Evolutionary conservation across 1,139 yeast species (phyloP).

Genomic region (Nakaseomyces uthaithaninus): DNA sequence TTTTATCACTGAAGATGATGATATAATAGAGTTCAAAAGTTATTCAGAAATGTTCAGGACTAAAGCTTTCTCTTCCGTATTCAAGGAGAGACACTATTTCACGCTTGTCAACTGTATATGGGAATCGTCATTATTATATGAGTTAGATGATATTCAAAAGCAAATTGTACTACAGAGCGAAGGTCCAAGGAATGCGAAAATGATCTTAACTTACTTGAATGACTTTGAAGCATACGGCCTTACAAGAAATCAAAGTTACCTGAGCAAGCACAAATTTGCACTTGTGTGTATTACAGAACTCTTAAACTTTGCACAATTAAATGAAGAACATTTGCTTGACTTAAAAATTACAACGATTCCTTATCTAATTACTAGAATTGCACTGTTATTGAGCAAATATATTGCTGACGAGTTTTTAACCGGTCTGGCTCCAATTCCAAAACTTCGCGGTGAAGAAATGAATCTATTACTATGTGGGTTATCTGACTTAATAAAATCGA

Average conservation of each 20-base stretch:
- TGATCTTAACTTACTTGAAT: slow-evolving; percentile 29
- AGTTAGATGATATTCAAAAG: slow-evolving; percentile 40
- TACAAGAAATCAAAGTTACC: slow-evolving; percentile 35
- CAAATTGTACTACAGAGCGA: slow-evolving; percentile 29
- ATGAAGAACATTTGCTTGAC: slow-evolving; percentile 10
- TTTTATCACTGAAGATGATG: slow-evolving; percentile 40
- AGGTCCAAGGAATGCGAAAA: slow-evolving; percentile 30
- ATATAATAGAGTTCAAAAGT: slow-evolving; percentile 40
- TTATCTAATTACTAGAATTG: slow-evolving; percentile 41
- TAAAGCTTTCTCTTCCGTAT: slow-evolving; percentile 26
- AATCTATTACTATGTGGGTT: slow-evolving; percentile 33
- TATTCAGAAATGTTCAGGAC: slow-evolving; percentile 42
- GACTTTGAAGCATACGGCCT: slow-evolving; percentile 42
- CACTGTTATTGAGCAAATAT: slow-evolving; percentile 44
- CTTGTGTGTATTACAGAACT: slow-evolving; percentile 44
- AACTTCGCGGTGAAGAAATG: slow-evolving; percentile 45
- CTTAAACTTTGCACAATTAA: slow-evolving; percentile 28
- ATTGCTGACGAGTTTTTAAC: slow-evolving; percentile 45
- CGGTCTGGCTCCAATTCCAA: slow-evolving; percentile 46
- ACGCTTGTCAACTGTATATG: slow-evolving; percentile 41
- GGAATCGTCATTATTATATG: slow-evolving; percentile 45
- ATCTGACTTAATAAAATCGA: slow-evolving; percentile 22
- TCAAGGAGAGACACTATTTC: slow-evolving; percentile 33
- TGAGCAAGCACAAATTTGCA: slow-evolving; percentile 38
- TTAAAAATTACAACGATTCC: slow-evolving; percentile 30